Evolutionary conservation across 2,329 filamentous ascomycete genomes (phyloP).

Genomic region (Cordyceps cicadae): DNA sequence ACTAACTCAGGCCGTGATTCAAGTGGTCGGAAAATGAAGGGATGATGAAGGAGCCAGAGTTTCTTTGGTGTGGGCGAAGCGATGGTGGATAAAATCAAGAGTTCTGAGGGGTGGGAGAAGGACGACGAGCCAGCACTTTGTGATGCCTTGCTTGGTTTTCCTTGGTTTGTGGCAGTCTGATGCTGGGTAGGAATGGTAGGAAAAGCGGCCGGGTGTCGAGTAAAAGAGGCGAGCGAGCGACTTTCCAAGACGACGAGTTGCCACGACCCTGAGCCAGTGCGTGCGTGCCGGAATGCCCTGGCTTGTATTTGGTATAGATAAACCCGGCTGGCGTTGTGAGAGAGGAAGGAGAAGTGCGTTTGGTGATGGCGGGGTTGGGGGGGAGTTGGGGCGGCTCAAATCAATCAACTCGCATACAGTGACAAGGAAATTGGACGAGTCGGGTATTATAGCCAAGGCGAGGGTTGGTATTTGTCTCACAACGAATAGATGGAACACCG

Average conservation of each 20-base stretch:
- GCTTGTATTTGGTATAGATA: neutral
- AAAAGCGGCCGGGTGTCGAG: neutral
- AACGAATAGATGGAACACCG: neutral
- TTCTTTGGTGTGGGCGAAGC: neutral
- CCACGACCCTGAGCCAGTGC: neutral
- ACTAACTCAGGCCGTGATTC: neutral
- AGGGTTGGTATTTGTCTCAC: conserved; percentile 4
- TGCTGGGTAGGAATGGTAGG: neutral
- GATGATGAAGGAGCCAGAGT: neutral
- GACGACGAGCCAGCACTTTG: neutral
- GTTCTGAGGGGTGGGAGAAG: neutral
- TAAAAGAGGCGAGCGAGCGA: neutral
- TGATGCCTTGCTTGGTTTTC: neutral
- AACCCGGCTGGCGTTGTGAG: neutral
- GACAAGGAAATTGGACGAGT: conserved; percentile 2
- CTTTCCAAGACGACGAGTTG: neutral
- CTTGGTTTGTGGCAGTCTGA: neutral
- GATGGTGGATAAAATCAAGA: neutral
- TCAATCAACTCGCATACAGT: neutral
- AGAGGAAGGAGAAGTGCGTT: neutral
- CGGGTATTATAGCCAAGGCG: neutral
- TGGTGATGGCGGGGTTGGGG: neutral
- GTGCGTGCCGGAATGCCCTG: neutral
- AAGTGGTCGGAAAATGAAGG: conserved; percentile 4
- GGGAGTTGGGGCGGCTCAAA: neutral